Conservation (phyloP, 2,329 filamentous ascomycete genomes). For the Kalaharituber pfeilii region DNA sequence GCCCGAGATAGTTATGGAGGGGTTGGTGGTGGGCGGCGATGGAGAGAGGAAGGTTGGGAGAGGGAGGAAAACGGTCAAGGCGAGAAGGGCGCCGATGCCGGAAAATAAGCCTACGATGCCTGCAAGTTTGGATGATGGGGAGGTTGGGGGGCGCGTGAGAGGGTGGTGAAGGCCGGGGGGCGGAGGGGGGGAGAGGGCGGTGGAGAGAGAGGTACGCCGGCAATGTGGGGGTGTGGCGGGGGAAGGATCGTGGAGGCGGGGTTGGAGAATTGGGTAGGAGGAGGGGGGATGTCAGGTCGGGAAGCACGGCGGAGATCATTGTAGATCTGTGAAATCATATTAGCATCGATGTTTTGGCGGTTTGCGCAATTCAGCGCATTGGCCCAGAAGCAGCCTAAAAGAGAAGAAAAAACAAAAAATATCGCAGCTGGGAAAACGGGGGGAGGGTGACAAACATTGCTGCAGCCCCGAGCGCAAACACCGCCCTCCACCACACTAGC, state of each 20-base stretch:
- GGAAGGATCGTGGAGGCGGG: slow-evolving; percentile 1
- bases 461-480: slow-evolving; percentile 85
- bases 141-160: neutral
- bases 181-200: neutral
- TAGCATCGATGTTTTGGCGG: slow-evolving; percentile 33
- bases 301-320: slow-evolving; percentile 93
- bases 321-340: slow-evolving; percentile 80
- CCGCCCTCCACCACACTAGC: slow-evolving; percentile 61
- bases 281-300: slow-evolving; percentile 40
- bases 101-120: slow-evolving; percentile 86
- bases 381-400: slow-evolving; percentile 24
- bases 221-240: neutral
- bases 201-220: neutral
- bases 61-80: slow-evolving; percentile 65
- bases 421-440: neutral
- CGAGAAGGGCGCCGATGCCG: slow-evolving; percentile 75
- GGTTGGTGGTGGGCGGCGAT: slow-evolving; percentile 28
- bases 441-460: slow-evolving; percentile 38
- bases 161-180: neutral
- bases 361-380: neutral
- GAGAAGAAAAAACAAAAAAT: slow-evolving; percentile 9
- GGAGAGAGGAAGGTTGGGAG: slow-evolving; percentile 60
- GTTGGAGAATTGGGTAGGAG: slow-evolving; percentile 8
- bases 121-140: slow-evolving; percentile 40
- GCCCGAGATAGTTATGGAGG: slow-evolving; percentile 31